Percentiles rank a stretch among this genome's conserved stretches.
Conservation (phyloP, 192 early-diverging fungal species). For the Backusella tarrabulga region DNA sequence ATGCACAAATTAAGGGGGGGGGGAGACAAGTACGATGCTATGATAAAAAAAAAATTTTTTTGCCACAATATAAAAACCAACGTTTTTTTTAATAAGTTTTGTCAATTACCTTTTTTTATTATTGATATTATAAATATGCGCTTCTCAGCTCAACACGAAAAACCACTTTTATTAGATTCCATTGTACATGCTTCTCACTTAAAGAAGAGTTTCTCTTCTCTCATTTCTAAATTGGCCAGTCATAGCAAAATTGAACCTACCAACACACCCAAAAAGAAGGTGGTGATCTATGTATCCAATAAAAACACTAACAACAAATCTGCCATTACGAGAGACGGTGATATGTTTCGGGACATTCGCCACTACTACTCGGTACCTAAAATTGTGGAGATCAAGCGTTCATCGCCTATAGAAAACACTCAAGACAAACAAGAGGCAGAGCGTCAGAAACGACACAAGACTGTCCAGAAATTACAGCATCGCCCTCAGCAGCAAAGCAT, state of each 20-base stretch:
- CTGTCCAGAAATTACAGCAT: not conserved
- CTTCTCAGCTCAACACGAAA: slow-evolving; percentile 4
- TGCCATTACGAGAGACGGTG: not conserved
- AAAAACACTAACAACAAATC: not conserved
- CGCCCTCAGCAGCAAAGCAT: not conserved
- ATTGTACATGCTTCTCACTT: not conserved
- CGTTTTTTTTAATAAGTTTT: not conserved
- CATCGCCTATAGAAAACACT: not conserved
- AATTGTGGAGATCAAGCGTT: not conserved
- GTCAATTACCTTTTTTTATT: slow-evolving; percentile 5
- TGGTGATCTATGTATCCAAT: not conserved
- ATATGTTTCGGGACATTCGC: slow-evolving; percentile 3
- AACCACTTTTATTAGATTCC: slow-evolving; percentile 6
- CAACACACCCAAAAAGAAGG: not conserved
- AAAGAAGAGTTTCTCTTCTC: not conserved
- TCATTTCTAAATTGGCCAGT: not conserved
- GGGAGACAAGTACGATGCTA: not conserved
- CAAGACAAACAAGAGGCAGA: not conserved
- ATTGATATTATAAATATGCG: not conserved
- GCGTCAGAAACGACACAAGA: slow-evolving; percentile 10
- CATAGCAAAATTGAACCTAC: not conserved
- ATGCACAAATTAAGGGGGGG: not conserved
- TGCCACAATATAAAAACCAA: not conserved
- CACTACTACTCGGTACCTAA: slow-evolving; percentile 4
- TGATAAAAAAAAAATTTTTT: not conserved